Evolutionary conservation across 176 grass and related monocot species (phyloP).

Genomic region (Secale cereale): DNA sequence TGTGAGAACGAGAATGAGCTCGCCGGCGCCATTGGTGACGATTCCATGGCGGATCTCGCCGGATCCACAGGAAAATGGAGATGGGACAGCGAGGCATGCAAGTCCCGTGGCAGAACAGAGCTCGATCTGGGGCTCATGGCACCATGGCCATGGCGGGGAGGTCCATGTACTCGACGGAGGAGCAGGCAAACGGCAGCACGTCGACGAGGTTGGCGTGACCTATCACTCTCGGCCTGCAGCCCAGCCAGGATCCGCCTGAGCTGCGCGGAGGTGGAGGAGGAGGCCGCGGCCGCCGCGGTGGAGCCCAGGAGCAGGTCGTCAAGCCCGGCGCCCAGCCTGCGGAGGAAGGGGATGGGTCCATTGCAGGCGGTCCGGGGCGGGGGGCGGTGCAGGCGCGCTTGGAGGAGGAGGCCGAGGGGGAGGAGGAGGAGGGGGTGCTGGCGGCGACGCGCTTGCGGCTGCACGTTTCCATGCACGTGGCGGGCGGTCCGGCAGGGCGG

Average conservation of each 20-base stretch:
- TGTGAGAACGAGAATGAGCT: too few species aligned
- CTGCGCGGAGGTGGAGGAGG: slow-evolving; percentile 22
- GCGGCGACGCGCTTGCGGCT: slow-evolving; percentile 91
- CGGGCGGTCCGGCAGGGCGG: background rate
- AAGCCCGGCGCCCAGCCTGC: slow-evolving; percentile 75
- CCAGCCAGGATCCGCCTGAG: slow-evolving; percentile 82
- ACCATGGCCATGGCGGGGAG: too few species aligned
- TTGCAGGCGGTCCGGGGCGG: background rate
- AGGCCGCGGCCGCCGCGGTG: background rate
- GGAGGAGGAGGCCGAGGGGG: background rate
- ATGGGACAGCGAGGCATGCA: too few species aligned
- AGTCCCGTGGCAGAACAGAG: too few species aligned
- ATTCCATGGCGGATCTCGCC: too few species aligned
- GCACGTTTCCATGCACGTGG: slow-evolving; percentile 90
- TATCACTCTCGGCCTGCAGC: slow-evolving; percentile 57
- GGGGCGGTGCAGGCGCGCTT: slow-evolving; percentile 40
- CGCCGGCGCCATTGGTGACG: too few species aligned
- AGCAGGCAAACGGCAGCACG: slow-evolving; percentile 71
- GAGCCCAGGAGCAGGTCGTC: slow-evolving; percentile 80
- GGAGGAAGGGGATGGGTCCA: slow-evolving; percentile 45
- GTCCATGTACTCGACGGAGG: too few species aligned
- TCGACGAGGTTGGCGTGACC: slow-evolving; percentile 73
- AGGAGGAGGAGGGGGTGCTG: slow-evolving; percentile 31
- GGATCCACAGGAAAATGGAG: too few species aligned
- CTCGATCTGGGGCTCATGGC: too few species aligned